Evolutionary conservation across 116 monocot species (phyloP).

Genomic region (Dioscorea cayenensis): DNA sequence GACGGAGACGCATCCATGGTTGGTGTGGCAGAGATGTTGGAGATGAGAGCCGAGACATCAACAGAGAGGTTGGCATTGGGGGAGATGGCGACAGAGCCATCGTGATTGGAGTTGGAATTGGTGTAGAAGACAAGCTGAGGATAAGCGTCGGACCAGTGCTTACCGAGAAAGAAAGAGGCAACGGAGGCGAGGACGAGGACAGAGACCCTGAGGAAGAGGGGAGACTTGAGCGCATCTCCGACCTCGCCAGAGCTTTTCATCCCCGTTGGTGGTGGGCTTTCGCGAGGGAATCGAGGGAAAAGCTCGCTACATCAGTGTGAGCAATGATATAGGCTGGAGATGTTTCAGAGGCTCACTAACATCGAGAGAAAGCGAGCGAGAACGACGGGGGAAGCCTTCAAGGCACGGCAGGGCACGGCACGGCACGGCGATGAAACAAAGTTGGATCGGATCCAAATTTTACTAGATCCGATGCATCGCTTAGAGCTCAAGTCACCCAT

Average conservation of each 20-base stretch:
- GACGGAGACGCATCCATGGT: constrained; percentile 4
- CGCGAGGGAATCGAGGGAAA: not conserved
- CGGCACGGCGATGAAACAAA: too few species aligned
- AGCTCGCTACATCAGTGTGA: not conserved
- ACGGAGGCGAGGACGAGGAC: not conserved
- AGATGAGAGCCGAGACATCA: constrained; percentile 6
- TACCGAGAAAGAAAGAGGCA: constrained; percentile 10
- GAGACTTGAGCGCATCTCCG: constrained; percentile 1
- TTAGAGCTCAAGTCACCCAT: too few species aligned
- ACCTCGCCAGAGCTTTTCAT: not conserved
- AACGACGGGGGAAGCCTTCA: too few species aligned
- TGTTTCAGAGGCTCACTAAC: too few species aligned
- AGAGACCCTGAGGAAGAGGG: not conserved
- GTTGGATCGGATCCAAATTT: too few species aligned
- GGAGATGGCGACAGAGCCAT: not conserved
- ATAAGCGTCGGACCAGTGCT: constrained; percentile 4
- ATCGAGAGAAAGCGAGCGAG: too few species aligned
- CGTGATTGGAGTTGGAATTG: not conserved
- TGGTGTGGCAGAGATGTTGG: constrained; percentile 20
- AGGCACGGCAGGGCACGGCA: too few species aligned
- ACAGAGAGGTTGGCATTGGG: constrained; percentile 9
- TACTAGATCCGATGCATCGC: too few species aligned
- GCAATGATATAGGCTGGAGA: too few species aligned
- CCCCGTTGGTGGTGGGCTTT: not conserved
- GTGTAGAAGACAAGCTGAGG: constrained; percentile 6